Base-by-base conservation (phyloP, 805 yeast genomes). In the Saccharomycopsis selenospora region DNA sequence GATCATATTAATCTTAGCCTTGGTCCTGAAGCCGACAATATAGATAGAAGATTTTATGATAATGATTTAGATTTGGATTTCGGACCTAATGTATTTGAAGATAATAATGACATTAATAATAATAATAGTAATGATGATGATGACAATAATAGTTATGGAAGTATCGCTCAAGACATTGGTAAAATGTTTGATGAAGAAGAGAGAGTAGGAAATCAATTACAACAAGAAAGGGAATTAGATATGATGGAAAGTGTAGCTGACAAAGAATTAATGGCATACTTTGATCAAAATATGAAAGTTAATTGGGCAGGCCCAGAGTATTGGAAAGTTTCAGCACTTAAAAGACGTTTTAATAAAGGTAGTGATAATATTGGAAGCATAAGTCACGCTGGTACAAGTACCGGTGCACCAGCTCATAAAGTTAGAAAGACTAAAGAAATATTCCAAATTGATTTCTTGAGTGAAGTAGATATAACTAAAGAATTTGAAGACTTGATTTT, bases 271-370 rank as follows among this genome's bases (percentile, higher is more conserved):
- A 78, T 86, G 76, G 83, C 89, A 2, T 84, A 87, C 61, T 88
- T 88, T 63, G 96, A 89, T 61, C 80, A 79, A 46, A 73, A 79
- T 18, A 70, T 87, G 64, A 76, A 72, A 49, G 66, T 71, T 27
- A 84, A 79, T 61, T 90, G 97, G 96, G 76, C 95, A 25, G 97
- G 97, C 6, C 85, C 91, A 11, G 91, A 86, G 55, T 95, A 87
- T 65, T 91, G 97, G 97, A 85, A 84, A 64, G 83, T 91, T 8
- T 68, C 75, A 38, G 75, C 78, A 11, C 63, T 82, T 43, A 82
- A 78, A 57, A 71, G 71, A 55, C 55, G 36, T 4, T n/a, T n/a
- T n/a, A n/a, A n/a, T n/a, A n/a, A n/a, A n/a, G n/a, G n/a, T n/a
- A 55, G 40, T 22, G 45, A 54, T 45, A 40, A 23, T 40, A 48